phyloP scores from a whole-genome alignment of 495 filamentous ascomycete genomes.

The Neurospora tetrasperma region DNA sequence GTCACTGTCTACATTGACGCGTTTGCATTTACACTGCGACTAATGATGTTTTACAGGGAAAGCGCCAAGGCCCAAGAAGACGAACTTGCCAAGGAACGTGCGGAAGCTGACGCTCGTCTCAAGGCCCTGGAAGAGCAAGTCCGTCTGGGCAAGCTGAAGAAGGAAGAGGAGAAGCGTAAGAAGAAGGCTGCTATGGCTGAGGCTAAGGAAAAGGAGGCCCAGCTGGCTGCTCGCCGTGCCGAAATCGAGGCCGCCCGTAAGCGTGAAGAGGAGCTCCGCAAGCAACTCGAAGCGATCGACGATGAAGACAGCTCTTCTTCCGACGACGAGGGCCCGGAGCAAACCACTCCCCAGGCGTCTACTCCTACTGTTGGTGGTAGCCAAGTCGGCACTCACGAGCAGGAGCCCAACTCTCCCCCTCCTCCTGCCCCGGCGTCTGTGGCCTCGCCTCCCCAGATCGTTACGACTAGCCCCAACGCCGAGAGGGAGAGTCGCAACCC shows the following conservation, averaged over 20 bases:
- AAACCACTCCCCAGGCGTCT: slow-evolving; percentile 71
- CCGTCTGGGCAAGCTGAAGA: slow-evolving; percentile 89
- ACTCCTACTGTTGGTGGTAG: slow-evolving; percentile 57
- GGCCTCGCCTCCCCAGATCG: slow-evolving; percentile 29
- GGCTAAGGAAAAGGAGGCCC: slow-evolving; percentile 80
- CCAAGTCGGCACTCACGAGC: slow-evolving; percentile 42
- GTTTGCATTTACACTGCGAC: slow-evolving; percentile 13
- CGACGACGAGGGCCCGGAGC: slow-evolving; percentile 77
- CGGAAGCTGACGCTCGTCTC: slow-evolving; percentile 71
- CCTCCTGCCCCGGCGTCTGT: slow-evolving; percentile 15
- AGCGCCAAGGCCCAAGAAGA: slow-evolving; percentile 67
- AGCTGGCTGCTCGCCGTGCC: slow-evolving; percentile 73
- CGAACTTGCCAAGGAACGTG: slow-evolving; percentile 67
- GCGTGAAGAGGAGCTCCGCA: slow-evolving; percentile 76
- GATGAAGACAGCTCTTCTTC: slow-evolving; percentile 69
- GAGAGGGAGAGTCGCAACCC: slow-evolving; percentile 42
- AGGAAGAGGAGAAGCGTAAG: slow-evolving; percentile 84
- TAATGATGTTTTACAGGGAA: slow-evolving; percentile 43
- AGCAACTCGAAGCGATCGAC: slow-evolving; percentile 74
- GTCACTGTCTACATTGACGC: slow-evolving; percentile 23
- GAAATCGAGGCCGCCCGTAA: slow-evolving; percentile 88
- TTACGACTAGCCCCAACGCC: slow-evolving; percentile 37
- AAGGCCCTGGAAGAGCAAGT: slow-evolving; percentile 90
- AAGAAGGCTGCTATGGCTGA: slow-evolving; percentile 81
- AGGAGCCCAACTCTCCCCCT: slow-evolving; percentile 36